Evolutionary conservation across 441 rosid species (phyloP), one percentile per base, ranked within the genome.

Genomic region (Flueggea neowawraea): DNA sequence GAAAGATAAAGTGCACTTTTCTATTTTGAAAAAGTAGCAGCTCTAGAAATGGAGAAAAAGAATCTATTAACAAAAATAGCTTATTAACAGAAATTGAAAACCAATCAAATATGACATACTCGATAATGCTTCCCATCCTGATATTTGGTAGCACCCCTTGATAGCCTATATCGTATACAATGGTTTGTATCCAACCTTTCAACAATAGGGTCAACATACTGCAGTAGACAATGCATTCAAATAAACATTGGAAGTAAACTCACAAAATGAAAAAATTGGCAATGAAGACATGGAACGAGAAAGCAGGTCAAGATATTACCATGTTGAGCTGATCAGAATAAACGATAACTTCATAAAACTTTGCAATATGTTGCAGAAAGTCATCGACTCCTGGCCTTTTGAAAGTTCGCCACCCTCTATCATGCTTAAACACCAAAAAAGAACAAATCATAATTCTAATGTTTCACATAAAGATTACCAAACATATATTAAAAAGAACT

Each of bases 341-440:
- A 57, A 91, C 83, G 22, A 94, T 81, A 72, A 94, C 81, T 82
- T 94, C 97, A 58, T 85, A 91, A 68, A 79, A 86, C 76, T 79
- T 84, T 7, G 74, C 82, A 65, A 94, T 85, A 65, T 89, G 97
- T 64, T 94, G 96, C 88, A 94, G 74, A 81, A 94, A 94, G 62
- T 84, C 89, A 75, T 91, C 97, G 52, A 91, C 93, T 71, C 97
- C 97, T 61, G 97, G 99, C 67, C 97, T 78, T 86, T 94, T 94
- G 78, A 90, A 94, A 17, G 99, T 91, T 50, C 95, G 77, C 99
- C 99, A 94, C 61, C 99, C 99, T 77, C 90, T 85, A n/a, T 91
- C 99, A 51, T 97, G 95, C 97, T 93, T 66, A 28, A 63, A 31
- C 53, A 57, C 68, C 57, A 63, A 61, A 54, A 61, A 16, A 32